A percentile compares a stretch with the other conserved stretches of the same genome.
These are phyloP conservation scores for Thalassiosira hispida DNA, from an alignment of 352 stramenopile species.

Conservation along the genomic window DNA sequence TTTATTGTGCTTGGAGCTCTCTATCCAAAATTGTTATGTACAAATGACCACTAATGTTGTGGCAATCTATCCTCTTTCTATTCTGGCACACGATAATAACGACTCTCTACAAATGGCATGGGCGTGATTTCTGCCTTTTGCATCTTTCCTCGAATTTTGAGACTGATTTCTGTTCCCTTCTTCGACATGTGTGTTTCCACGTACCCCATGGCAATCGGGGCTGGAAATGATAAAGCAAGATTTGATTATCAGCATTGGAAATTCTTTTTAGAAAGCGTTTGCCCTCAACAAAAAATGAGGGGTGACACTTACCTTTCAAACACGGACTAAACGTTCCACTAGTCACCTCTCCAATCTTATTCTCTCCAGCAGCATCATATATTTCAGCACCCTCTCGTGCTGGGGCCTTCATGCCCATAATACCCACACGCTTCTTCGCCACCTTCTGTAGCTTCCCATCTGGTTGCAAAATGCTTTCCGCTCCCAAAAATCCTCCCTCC, in stretches of 20 bases:
- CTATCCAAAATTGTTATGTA: too few species aligned
- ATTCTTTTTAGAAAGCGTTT: background rate
- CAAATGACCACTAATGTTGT: too few species aligned
- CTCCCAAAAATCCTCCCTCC: conserved; percentile 93
- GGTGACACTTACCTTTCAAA: conserved; percentile 83
- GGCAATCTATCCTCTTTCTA: conserved; percentile 37
- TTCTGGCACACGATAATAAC: conserved; percentile 92
- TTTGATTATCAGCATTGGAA: background rate
- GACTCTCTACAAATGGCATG: conserved; percentile 97
- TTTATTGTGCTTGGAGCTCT: too few species aligned
- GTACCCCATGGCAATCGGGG: conserved; percentile 98
- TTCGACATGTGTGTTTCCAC: conserved; percentile 91
- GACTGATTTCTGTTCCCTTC: conserved; percentile 91
- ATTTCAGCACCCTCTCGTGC: conserved; percentile 93
- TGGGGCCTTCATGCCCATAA: conserved; percentile 94
- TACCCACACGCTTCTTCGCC: conserved; percentile 93
- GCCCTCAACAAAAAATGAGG: background rate
- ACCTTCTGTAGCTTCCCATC: conserved; percentile 93
- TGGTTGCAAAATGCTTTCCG: conserved; percentile 92
- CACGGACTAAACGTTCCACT: conserved; percentile 96
- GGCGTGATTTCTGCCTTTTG: conserved; percentile 92
- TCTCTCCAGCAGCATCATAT: conserved; percentile 87
- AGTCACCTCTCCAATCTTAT: conserved; percentile 91
- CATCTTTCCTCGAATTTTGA: conserved; percentile 96
- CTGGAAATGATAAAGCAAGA: conserved; percentile 3